Base-by-base conservation (phyloP, 805 yeast genomes). In the Yarrowia yakushimensis region DNA sequence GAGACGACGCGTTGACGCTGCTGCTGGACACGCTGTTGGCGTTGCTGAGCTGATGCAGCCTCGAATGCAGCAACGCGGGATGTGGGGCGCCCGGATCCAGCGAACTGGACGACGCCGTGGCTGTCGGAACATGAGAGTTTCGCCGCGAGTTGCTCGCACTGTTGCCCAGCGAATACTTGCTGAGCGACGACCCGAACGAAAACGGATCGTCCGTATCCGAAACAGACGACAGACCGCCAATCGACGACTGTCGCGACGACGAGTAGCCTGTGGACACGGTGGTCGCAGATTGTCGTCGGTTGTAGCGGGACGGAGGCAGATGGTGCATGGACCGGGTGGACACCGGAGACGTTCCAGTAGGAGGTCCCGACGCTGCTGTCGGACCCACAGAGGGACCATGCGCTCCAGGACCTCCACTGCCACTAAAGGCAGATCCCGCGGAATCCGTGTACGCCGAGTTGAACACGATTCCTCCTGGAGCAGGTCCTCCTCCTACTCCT, bases 141-240 rank as follows among this genome's bases (percentile, higher is more conserved):
- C 71, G 55, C 5, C 71, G 63, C 8, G 69, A 66, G 46, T 63
- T 66, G 20, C 67, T 62, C 2, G 65, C 63, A 17, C 67, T 61
- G 39, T 43, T 46, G 15, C 66, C 61, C 20, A 69, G 66, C 11
- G 70, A 67, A 65, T 69, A 69, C 46, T 69, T 66, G 55, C 67
- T 63, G 36, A 69, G 63, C 13, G 68, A 65, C 41, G 67, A 25
- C 36, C 69, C 22, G 43, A 64, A 39, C 50, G 59, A 34, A 18
- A 69, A 64, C 10, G 71, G 70, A 52, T 69, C 72, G 33, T 69
- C 71, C 15, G 62, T 69, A 48, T 69, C 71, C 3, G 68, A 66
- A 10, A 68, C 69, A 1, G 68, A 66, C 1, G 71, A 69, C 9
- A 66, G 52, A 7, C 70, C 70, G 22, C 69, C 65, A 15, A 69